Conservation (phyloP, 495 filamentous ascomycete genomes). For the Xylaria bambusicola region DNA sequence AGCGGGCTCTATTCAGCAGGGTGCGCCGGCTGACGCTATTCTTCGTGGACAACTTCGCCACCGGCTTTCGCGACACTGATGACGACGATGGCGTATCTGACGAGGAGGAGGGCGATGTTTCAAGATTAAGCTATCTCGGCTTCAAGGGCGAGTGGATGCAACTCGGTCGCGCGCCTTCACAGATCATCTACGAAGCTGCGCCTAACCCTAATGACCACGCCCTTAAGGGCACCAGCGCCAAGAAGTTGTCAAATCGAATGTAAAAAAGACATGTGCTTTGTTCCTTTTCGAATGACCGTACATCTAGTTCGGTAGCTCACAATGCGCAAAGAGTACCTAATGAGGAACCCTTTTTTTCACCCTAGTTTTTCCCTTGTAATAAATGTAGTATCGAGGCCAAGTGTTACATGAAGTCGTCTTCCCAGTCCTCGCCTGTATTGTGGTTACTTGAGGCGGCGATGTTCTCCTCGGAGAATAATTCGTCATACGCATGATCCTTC, state of each 20-base stretch:
- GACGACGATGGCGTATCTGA: constrained; percentile 46
- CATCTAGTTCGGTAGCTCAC: too few species aligned
- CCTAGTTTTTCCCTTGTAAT: too few species aligned
- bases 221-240: constrained; percentile 47
- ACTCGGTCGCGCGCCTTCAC: constrained; percentile 77
- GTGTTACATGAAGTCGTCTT: constrained; percentile 73
- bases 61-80: neutral
- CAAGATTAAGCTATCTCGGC: constrained; percentile 77
- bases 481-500: constrained; percentile 94
- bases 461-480: constrained; percentile 70
- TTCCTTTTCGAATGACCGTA: too few species aligned
- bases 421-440: constrained; percentile 59
- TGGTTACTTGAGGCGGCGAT: constrained; percentile 68
- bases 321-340: too few species aligned
- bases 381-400: neutral
- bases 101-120: constrained; percentile 64
- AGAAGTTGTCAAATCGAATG: constrained; percentile 42
- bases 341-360: too few species aligned
- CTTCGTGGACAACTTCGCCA: constrained; percentile 71
- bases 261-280: neutral
- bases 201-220: constrained; percentile 86
- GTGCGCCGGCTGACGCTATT: constrained; percentile 78
- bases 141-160: constrained; percentile 93
- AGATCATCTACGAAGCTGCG: constrained; percentile 89
- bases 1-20: constrained; percentile 83